Conservation (phyloP, 1,139 yeast genomes). For the Saccharomyces hybrid region DNA sequence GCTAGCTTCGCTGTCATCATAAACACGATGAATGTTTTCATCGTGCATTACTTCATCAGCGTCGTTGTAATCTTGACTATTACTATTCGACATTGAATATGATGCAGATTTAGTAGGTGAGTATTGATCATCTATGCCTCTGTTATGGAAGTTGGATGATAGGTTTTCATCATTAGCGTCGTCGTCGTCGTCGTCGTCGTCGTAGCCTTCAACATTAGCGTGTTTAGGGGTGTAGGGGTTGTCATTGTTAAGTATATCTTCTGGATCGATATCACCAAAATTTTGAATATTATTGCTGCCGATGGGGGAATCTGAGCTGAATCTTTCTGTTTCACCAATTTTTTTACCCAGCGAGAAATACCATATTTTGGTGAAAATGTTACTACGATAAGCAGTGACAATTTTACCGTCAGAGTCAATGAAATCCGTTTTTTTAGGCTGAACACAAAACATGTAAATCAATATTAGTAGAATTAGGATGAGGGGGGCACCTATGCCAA, state of each 20-base stretch:
- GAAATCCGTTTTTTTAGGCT: conserved; percentile 30
- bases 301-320: conserved; percentile 4
- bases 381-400: conserved; percentile 27
- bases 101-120: neutral
- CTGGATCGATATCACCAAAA: neutral
- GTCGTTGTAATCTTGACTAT: neutral
- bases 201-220: neutral
- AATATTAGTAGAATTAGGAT: conserved; percentile 16
- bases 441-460: conserved; percentile 28
- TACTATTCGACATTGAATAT: neutral
- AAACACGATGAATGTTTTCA: neutral
- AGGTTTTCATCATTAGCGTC: conserved; percentile 2
- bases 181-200: neutral
- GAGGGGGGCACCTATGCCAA: conserved; percentile 37
- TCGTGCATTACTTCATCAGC: neutral
- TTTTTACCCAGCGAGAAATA: conserved; percentile 3
- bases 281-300: neutral
- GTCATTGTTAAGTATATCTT: neutral
- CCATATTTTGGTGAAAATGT: conserved; percentile 3
- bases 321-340: conserved; percentile 1
- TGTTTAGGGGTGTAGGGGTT: neutral
- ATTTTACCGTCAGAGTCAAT: conserved; percentile 38
- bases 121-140: neutral
- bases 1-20: neutral
- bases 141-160: neutral